Base-by-base conservation (phyloP, 2,329 filamentous ascomycete species). In the Huntiella omanensis region DNA sequence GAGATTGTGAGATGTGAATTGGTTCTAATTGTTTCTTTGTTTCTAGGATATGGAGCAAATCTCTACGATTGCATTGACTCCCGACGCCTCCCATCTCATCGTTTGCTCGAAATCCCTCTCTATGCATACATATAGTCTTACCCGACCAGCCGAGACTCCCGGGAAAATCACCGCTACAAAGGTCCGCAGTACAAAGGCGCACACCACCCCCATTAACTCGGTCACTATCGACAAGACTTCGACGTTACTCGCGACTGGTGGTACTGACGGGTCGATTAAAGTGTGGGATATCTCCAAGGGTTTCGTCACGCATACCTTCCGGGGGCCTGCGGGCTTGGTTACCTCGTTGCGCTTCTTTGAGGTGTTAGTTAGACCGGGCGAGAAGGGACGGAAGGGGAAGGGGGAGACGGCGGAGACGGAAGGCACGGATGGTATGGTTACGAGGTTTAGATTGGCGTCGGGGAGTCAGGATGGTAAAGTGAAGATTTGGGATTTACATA, bases 401-500 rank as follows among this genome's bases (percentile, higher is more conserved):
- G 61, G 64, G 3, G 59, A 64, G 33, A 36, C 39, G 28, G 59
- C 60, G 2, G 47, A 35, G 11, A 17, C 36, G n/a, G 62, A 65
- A 16, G 57, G 62, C 17, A 54, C 56, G 4, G 62, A 55, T 2
- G 50, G 56, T 0, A 56, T 56, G 57, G 53, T 71, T 56, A 53
- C 69, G 61, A 63, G 76, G 22, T 93, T 92, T 59, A 71, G 85
- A 40, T 70, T 98, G 12, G 87, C 86, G 4, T 92, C 86, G 33
- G 91, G 88, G 52, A 86, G 83, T 51, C 92, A 98, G 60, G 88
- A 96, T 59, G 91, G 91, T 32, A 92, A 88, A 57, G 73, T 98
- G 45, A 73, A 83, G 15, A 73, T 98, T 16, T 98, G 87, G 83
- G 83, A 96, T 63, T 64, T 98, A 49, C 77, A 87, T 62, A 92